These are phyloP conservation scores for Boletus vinaceobasis DNA, from an alignment of 768 basidiomycete species.

Conservation along the genomic window DNA sequence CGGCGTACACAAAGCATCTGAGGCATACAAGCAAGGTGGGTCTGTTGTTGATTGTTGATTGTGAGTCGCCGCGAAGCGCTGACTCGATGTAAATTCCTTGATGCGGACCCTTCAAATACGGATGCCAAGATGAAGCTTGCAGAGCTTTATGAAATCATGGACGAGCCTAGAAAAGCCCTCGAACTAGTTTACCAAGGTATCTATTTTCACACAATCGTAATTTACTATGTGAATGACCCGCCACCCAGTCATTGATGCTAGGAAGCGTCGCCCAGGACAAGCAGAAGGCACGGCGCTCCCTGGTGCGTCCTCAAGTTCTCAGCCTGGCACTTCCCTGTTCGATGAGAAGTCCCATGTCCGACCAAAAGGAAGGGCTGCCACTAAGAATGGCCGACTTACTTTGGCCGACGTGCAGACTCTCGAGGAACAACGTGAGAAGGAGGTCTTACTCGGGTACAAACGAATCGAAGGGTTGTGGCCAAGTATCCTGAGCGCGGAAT, in stretches of 20 bases:
- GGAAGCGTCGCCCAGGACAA: slow-evolving; percentile 40
- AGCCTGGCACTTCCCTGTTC: slow-evolving; percentile 53
- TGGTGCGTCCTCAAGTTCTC: slow-evolving; percentile 10
- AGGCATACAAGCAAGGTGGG: slow-evolving; percentile 80
- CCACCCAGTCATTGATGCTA: slow-evolving; percentile 53
- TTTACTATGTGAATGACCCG: slow-evolving; percentile 47
- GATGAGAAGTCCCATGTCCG: slow-evolving; percentile 46
- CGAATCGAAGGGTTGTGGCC: slow-evolving; percentile 63
- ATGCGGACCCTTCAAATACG: slow-evolving; percentile 68
- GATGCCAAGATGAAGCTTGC: slow-evolving; percentile 90
- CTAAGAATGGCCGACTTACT: slow-evolving; percentile 45
- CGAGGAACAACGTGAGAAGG: slow-evolving; percentile 64
- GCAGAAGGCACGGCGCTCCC: slow-evolving; percentile 14
- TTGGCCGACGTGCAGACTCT: slow-evolving; percentile 58
- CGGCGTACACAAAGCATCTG: slow-evolving; percentile 70
- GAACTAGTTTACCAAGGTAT: slow-evolving; percentile 48
- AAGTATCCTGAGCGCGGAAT: slow-evolving; percentile 41
- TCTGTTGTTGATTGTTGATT: not conserved
- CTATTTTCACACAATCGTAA: not conserved
- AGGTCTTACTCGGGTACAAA: slow-evolving; percentile 55
- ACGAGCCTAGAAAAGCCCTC: slow-evolving; percentile 20
- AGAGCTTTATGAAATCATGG: slow-evolving; percentile 80
- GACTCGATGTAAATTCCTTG: slow-evolving; percentile 53
- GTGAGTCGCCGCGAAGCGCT: not conserved
- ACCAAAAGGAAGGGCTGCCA: slow-evolving; percentile 31